phyloP scores from a whole-genome alignment of 495 filamentous ascomycete species.

The Annulohypoxylon moriforme region DNA sequence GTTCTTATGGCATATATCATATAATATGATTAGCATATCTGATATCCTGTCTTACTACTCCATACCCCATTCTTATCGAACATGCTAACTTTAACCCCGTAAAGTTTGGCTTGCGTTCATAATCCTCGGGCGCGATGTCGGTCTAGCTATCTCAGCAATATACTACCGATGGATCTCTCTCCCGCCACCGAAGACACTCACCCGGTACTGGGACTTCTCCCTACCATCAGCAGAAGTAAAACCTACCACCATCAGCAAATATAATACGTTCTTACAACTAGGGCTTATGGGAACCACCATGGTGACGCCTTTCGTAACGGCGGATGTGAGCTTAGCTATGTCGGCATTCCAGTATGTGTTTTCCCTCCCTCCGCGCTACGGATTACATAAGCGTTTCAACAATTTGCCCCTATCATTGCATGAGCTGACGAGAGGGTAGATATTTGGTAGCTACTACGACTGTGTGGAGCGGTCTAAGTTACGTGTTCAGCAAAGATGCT shows the following conservation, averaged over 20 bases:
- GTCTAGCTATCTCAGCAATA: conserved; percentile 86
- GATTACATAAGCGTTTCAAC: conserved; percentile 13
- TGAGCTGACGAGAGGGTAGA: conserved; percentile 50
- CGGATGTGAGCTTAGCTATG: conserved; percentile 68
- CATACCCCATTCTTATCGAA: neutral
- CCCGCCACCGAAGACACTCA: conserved; percentile 90
- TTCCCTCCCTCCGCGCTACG: neutral
- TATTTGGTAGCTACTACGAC: conserved; percentile 85
- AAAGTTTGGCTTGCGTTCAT: conserved; percentile 86
- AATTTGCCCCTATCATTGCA: neutral
- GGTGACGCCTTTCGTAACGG: conserved; percentile 72
- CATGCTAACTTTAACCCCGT: neutral
- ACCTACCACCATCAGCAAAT: conserved; percentile 91
- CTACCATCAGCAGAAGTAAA: conserved; percentile 92
- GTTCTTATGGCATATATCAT: neutral
- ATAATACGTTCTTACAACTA: conserved; percentile 85
- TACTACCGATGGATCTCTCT: conserved; percentile 96
- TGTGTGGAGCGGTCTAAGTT: conserved; percentile 85
- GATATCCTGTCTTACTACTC: neutral
- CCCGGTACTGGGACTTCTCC: conserved; percentile 97
- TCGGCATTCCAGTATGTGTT: conserved; percentile 78
- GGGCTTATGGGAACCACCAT: conserved; percentile 82
- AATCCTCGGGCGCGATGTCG: conserved; percentile 89
- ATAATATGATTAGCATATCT: neutral
- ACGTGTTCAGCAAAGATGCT: conserved; percentile 82